phyloP scores from a whole-genome alignment of 257 asterid genomes.

The Haberlea rhodopensis region DNA sequence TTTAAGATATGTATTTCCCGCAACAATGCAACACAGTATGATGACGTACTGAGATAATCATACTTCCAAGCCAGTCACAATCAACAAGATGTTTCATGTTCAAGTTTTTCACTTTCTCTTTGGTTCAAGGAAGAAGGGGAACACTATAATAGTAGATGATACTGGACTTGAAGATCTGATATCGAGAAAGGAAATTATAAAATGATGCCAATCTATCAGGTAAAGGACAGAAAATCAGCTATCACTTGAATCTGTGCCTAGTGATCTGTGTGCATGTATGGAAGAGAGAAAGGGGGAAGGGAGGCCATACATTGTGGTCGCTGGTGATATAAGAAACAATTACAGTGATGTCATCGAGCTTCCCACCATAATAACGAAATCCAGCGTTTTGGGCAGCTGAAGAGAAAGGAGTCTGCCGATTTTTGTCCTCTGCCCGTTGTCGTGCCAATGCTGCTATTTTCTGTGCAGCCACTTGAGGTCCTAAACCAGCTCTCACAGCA shows the following conservation, averaged over 20 bases:
- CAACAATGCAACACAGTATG: no score
- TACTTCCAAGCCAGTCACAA: neutral
- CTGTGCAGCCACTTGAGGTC: conserved; percentile 93
- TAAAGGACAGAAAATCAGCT: no score
- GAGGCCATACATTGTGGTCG: conserved; percentile 51
- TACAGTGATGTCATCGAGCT: conserved; percentile 91
- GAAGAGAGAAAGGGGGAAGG: conserved; percentile 2
- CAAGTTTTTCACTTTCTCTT: neutral
- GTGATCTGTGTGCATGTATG: no score
- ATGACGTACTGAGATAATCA: no score
- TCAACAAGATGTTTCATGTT: neutral
- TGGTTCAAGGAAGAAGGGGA: neutral
- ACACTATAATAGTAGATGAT: neutral
- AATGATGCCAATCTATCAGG: no score
- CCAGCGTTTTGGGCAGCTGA: conserved; percentile 98
- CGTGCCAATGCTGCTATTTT: conserved; percentile 88
- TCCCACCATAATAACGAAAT: conserved; percentile 86
- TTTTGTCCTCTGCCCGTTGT: conserved; percentile 81
- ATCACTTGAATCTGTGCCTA: no score
- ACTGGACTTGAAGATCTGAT: neutral
- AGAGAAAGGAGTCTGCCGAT: conserved; percentile 94
- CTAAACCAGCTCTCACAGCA: conserved; percentile 78
- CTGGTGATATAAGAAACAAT: conserved; percentile 75
- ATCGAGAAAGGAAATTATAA: no score
- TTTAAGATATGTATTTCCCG: neutral